phyloP scores from a whole-genome alignment of 371 early-diverging fungal species.

The Coemansia sp. region DNA sequence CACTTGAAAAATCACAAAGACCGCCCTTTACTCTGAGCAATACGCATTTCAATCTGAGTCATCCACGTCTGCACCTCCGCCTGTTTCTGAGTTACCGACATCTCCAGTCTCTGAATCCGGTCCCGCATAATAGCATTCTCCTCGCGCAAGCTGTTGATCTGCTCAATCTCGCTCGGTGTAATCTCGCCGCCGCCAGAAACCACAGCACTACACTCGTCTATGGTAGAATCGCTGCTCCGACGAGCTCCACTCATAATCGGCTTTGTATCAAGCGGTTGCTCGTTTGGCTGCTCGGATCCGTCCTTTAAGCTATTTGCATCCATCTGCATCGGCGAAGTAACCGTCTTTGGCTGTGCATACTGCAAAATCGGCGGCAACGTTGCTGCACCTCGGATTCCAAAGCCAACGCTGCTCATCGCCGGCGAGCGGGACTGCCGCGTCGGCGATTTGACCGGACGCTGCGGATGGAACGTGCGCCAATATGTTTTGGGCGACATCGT shows the following conservation, averaged over 20 bases:
- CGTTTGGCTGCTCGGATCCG: constrained; percentile 1
- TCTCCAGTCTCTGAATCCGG: constrained; percentile 35
- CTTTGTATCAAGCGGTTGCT: not conserved
- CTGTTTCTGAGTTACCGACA: constrained; percentile 38
- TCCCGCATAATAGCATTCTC: constrained; percentile 34
- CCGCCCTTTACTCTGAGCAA: constrained; percentile 15
- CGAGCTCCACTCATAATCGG: constrained; percentile 9
- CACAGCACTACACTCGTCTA: constrained; percentile 24
- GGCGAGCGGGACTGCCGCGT: constrained; percentile 29
- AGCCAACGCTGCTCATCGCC: not conserved
- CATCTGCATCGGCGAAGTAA: constrained; percentile 23
- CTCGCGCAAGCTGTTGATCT: constrained; percentile 29
- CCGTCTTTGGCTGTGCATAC: constrained; percentile 16
- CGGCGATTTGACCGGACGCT: constrained; percentile 27
- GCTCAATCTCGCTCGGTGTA: constrained; percentile 21
- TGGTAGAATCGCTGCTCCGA: constrained; percentile 24
- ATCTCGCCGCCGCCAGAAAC: constrained; percentile 22
- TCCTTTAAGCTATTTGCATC: constrained; percentile 5
- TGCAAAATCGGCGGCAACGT: constrained; percentile 36
- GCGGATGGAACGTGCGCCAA: constrained; percentile 11
- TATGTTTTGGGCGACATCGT: constrained; percentile 12
- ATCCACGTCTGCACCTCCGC: constrained; percentile 44
- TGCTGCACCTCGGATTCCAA: not conserved
- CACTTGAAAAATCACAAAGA: not conserved
- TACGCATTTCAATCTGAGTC: constrained; percentile 29